Evolutionary conservation across 176 grass and related monocot species (phyloP).

Genomic region (Carex scoparia): DNA sequence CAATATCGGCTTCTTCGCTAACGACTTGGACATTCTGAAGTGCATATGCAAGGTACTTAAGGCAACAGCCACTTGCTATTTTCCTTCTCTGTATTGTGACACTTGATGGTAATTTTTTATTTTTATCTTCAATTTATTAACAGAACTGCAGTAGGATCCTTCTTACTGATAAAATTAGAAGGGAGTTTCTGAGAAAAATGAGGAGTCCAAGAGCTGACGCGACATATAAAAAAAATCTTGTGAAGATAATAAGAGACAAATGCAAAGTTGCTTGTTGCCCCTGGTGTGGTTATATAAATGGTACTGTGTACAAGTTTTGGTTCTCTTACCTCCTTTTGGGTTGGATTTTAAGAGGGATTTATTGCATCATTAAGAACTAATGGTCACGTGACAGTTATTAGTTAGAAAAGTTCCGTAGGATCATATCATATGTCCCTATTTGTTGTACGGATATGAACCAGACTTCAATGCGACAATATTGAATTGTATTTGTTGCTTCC

Average conservation of each 20-base stretch:
- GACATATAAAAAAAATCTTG: conserved; percentile 41
- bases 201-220: conserved; percentile 64
- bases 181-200: conserved; percentile 81
- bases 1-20: conserved; percentile 77
- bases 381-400: not conserved
- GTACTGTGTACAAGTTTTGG: conserved; percentile 29
- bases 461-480: not conserved
- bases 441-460: not conserved
- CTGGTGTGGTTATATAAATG: conserved; percentile 70
- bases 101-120: not conserved
- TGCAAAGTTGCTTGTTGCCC: conserved; percentile 81
- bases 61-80: not conserved
- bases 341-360: not conserved
- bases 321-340: not conserved
- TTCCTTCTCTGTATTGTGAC: not conserved
- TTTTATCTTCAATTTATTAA: conserved; percentile 23
- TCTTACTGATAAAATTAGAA: conserved; percentile 55
- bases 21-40: conserved; percentile 75
- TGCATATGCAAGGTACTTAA: conserved; percentile 91
- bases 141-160: conserved; percentile 79
- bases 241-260: conserved; percentile 89
- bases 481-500: not conserved
- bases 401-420: not conserved
- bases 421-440: not conserved
- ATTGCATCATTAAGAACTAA: not conserved